Conservation (phyloP, 1,284 basidiomycete species). For the Bondarzewia mesenterica region DNA sequence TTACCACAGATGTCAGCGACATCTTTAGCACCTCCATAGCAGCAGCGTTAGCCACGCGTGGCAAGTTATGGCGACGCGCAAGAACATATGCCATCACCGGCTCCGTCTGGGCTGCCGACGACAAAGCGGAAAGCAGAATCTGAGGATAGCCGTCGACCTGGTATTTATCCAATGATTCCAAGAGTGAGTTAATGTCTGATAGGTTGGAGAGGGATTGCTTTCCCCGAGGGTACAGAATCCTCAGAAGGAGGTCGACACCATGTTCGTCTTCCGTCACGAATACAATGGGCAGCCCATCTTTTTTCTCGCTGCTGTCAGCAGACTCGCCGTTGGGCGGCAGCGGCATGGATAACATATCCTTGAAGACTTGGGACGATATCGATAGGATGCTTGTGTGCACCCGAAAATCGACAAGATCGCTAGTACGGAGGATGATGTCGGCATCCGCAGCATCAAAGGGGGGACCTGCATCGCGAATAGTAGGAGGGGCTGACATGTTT, state of each 20-base stretch:
- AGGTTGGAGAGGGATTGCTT: neutral
- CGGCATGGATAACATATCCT: neutral
- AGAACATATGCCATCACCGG: neutral
- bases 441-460: neutral
- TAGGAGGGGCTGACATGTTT: neutral
- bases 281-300: neutral
- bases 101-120: neutral
- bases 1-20: too few relatives aligned
- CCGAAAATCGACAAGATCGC: slow-evolving; percentile 2
- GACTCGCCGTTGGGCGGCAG: neutral
- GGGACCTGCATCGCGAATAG: neutral
- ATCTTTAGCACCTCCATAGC: neutral
- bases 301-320: too few relatives aligned
- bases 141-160: neutral
- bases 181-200: neutral
- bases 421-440: slow-evolving; percentile 3
- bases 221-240: neutral
- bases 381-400: neutral
- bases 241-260: neutral
- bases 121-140: neutral
- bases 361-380: neutral
- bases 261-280: neutral
- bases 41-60: neutral
- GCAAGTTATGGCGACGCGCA: neutral
- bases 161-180: neutral